Base-by-base conservation (phyloP, 2,329 filamentous ascomycete genomes). In the Decorospora gaudefroyi region DNA sequence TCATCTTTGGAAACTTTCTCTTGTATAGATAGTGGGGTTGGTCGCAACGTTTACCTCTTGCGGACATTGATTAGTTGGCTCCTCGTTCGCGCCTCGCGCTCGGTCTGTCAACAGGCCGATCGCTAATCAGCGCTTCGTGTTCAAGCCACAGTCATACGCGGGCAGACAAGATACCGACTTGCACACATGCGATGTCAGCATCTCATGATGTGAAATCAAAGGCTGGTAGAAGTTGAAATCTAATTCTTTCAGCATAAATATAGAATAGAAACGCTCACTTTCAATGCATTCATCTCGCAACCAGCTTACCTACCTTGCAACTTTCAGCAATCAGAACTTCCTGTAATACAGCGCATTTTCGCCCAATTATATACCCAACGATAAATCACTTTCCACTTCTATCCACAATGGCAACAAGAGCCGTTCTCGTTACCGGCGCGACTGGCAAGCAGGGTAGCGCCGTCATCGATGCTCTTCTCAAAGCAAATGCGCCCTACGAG, bases 401-500 rank as follows among this genome's bases (percentile, higher is more conserved):
- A 6, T 4, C 4, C 13, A 34, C 31, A 29, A 48, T 48, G 40
- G 25, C 33, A 30, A 13, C 48, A 23, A 52, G 29, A 51, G 42
- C 45, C 38, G 9, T 74, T 10, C 61, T 75, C 35, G 52, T 76
- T 16, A 72, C 71, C 11, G 72, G 74, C 21, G 74, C 72, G 4
- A 75, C 73, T 9, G 72, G 73, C 43, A 73, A 75, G 48, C 73
- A 76, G 62, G 73, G 74, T 42, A 69, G 72, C 28, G 66, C 71
- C 10, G 55, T 71, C 19, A 61, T 76, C 40, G 48, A 67, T 23
- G 69, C 72, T 4, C 59, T 76, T 3, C 61, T 75, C 35, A 49
- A 60, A 31, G 46, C 65, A 4, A 53, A 64, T 36, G 51, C 66
- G 22, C 44, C 62, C 12, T 74, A 79, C 46, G 70, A 77, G 11